Evolutionary conservation across 2,329 filamentous ascomycete species (phyloP), one percentile per base, ranked within the genome.

Genomic region (Aphanoascus verrucosus): DNA sequence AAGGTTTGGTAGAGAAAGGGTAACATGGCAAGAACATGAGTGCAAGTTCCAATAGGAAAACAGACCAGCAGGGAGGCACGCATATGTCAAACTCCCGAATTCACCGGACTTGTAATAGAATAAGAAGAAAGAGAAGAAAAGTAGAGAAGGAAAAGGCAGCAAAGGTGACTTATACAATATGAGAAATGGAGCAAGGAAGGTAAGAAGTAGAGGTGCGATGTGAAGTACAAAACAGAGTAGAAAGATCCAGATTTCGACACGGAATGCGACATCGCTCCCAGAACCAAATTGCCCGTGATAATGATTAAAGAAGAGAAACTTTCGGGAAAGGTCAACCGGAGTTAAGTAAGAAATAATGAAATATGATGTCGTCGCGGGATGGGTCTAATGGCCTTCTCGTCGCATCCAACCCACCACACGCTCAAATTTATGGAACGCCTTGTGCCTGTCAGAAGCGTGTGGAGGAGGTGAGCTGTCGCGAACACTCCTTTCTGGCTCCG

Each of bases 391-490:
- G 23, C 37, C 19, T 48, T 52, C 50, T 47, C 56, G 55, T 11
- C 53, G 52, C 20, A 59, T 59, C 58, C 58, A 59, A 6, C 56
- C 55, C 17, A 58, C 35, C 12, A 58, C 55, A 14, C 49, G 55
- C 12, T 56, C 50, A 23, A 57, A 52, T 34, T 49, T 59, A 43
- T 53, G 49, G 32, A 45, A 41, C 3, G 53, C 17, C n/a, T 37
- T 52, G 28, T 53, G 43, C 31, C 48, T 44, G 19, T 56, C 54
- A 34, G 57, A 49, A 11, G 55, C 55, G 17, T 55, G 55, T 5
- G 56, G 53, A 15, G 54, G 58, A 35, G 45, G 35, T 31, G 57
- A 49, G n/a, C 37, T 28, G 7, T 49, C 55, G 5, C 20, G 23
- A 6, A 40, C 40, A 2, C 45, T 46, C 9, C 6, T 45, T 19